Percentiles rank a stretch among this genome's conserved stretches.
These are phyloP conservation scores for Nakazawaea wickerhamii DNA, from an alignment of 805 yeast genomes.

Conservation along the genomic window DNA sequence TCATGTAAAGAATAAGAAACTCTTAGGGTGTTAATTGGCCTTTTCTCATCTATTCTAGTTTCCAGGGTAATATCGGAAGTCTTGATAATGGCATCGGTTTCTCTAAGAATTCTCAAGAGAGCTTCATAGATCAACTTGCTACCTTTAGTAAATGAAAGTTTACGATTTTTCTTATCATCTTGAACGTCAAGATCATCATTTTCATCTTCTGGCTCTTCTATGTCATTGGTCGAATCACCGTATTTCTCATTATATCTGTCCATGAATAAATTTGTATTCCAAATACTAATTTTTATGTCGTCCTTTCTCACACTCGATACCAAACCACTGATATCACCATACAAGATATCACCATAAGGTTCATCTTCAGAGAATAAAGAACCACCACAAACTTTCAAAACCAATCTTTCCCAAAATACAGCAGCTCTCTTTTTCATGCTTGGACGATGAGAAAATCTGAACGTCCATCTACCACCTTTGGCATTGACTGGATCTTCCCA, in stretches of 20 bases:
- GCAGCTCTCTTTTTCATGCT: slow-evolving; percentile 20
- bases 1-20: slow-evolving; percentile 44
- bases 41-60: slow-evolving; percentile 31
- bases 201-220: slow-evolving; percentile 16
- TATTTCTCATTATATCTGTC: slow-evolving; percentile 17
- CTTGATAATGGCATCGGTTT: slow-evolving; percentile 38
- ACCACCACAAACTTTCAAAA: slow-evolving; percentile 48
- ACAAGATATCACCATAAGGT: slow-evolving; percentile 32
- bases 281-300: slow-evolving; percentile 53
- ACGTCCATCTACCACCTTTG: slow-evolving; percentile 60
- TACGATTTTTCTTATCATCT: slow-evolving; percentile 19
- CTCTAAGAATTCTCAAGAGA: slow-evolving; percentile 39
- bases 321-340: slow-evolving; percentile 52
- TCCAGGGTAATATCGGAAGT: slow-evolving; percentile 31
- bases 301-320: slow-evolving; percentile 55
- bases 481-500: slow-evolving; percentile 64
- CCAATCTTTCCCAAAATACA: slow-evolving; percentile 51
- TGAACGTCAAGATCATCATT: slow-evolving; percentile 17
- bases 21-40: slow-evolving; percentile 39
- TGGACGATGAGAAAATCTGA: slow-evolving; percentile 39
- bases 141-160: slow-evolving; percentile 38
- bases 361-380: slow-evolving; percentile 37
- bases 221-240: slow-evolving; percentile 12
- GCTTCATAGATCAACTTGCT: slow-evolving; percentile 42
- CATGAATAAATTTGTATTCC: slow-evolving; percentile 50